phyloP scores from a whole-genome alignment of 2,329 filamentous ascomycete species.

The Neopestalotiopsis sp. region DNA sequence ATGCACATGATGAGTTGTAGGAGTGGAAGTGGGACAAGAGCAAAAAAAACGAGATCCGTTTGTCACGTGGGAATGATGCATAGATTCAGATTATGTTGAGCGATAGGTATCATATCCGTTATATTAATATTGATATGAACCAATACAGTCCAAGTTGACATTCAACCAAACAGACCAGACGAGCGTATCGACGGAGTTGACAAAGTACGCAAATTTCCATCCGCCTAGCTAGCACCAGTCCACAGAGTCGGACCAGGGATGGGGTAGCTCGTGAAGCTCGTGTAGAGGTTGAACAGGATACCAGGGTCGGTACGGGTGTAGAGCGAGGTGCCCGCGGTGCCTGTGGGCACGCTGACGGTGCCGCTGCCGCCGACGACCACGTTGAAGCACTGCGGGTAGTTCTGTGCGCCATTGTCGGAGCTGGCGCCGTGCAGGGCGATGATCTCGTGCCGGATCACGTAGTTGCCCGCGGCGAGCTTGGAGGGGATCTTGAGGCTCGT shows the following conservation, averaged over 20 bases:
- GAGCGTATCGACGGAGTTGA: neutral
- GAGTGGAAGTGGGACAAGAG: conserved; percentile 31
- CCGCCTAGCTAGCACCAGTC: conserved; percentile 25
- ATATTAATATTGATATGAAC: no score
- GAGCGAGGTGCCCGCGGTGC: conserved; percentile 32
- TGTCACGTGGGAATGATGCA: conserved; percentile 37
- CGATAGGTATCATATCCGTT: no score
- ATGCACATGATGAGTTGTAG: conserved; percentile 33
- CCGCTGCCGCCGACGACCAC: conserved; percentile 44
- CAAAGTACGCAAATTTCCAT: no score
- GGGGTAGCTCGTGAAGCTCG: conserved; percentile 26
- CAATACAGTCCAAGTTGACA: neutral
- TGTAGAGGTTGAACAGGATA: conserved; percentile 32
- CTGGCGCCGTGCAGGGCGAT: conserved; percentile 52
- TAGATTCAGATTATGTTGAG: conserved; percentile 28
- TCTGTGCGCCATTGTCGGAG: conserved; percentile 48
- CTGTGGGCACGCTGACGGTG: conserved; percentile 39
- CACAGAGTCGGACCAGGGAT: conserved; percentile 31
- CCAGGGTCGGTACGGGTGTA: conserved; percentile 35
- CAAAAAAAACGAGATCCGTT: no score
- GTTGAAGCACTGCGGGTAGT: conserved; percentile 41
- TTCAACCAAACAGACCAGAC: neutral
- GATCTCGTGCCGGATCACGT: conserved; percentile 55
- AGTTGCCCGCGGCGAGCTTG: conserved; percentile 48
- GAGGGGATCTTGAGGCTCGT: conserved; percentile 48